Evolutionary conservation across 176 grass and related monocot genomes (phyloP), one percentile per base, ranked within the genome.

Genomic region (Carex littledalei): DNA sequence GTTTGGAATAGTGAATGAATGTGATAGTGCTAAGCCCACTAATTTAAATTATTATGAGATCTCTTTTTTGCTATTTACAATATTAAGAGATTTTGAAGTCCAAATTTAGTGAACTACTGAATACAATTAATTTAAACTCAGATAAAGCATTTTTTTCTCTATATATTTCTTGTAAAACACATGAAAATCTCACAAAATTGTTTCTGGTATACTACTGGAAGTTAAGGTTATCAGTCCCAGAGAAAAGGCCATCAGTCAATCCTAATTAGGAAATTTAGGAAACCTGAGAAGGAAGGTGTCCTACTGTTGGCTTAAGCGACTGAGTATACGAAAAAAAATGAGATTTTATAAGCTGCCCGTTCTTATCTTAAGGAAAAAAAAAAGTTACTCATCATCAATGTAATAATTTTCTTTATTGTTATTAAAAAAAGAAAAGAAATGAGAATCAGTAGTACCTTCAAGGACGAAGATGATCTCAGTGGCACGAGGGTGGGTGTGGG

Each of bases 401-500:
- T 60, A 18, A 1, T 20, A 60, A 60, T 4, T 3, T 62, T 21
- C 59, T 62, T n/a, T 20, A 45, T 60, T 20, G 9, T 63, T n/a
- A n/a, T 21, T 10, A 21, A 63, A 63, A 6, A 3, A 39, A 39
- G 0, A 63, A 78, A 22, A 2, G 15, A 83, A 83, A 29, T n/a
- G 13, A 18, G 14, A 67, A 53, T 16, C 13, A 77, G 14, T 29
- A 15, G 45, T 83, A 83, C 81, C 81, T 69, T 83, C 81, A 53
- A 83, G 81, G 22, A 83, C 81, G 24, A 83, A 83, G 43, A 83
- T 11, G 81, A 83, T 83, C 49, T 83, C 81, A 50, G 81, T 69
- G 39, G 81, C 81, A 31, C 81, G 81, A 32, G 81, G 81, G 7
- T 83, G 81, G 49, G 81, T 83, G 41, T 83, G 81, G 14, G 81